A percentile compares a stretch with the other conserved stretches of the same genome.
These are phyloP conservation scores for Russula dissimulans DNA, from an alignment of 768 basidiomycete genomes.

Conservation along the genomic window DNA sequence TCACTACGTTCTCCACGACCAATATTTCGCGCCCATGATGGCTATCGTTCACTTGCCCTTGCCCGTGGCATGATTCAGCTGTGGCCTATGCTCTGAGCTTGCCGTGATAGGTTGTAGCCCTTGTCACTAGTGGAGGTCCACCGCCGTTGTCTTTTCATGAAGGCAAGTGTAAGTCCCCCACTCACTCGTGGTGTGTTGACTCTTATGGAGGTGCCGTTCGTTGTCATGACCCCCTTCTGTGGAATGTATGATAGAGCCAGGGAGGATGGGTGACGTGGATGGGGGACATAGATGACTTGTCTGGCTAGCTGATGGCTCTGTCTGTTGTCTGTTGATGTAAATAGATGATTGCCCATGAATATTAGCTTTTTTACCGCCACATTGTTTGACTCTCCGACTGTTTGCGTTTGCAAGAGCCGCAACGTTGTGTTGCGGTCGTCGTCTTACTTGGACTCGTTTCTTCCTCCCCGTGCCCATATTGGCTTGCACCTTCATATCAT, in stretches of 20 bases:
- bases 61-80: background rate
- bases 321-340: background rate
- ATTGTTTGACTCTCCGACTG: conserved; percentile 29
- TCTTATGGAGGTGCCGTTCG: background rate
- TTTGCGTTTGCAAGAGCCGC: conserved; percentile 4
- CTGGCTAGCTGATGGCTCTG: background rate
- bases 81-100: too few species aligned
- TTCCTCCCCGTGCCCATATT: background rate
- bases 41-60: background rate
- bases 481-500: background rate
- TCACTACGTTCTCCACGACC: too few species aligned
- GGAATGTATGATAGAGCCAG: background rate
- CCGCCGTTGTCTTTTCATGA: too few species aligned
- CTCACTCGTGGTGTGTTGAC: too few species aligned
- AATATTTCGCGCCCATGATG: background rate
- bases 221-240: background rate
- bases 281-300: background rate
- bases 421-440: background rate
- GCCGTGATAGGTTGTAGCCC: too few species aligned
- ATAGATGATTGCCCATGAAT: conserved; percentile 11
- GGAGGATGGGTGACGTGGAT: too few species aligned
- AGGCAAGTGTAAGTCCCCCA: too few species aligned
- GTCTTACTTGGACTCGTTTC: background rate
- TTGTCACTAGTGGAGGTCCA: too few species aligned
- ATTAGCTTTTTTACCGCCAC: conserved; percentile 23